A percentile compares a stretch with the other conserved stretches of the same genome.
Evolutionary conservation across 2,329 filamentous ascomycete species (phyloP).

Genomic region (Aspergillus uvarum): DNA sequence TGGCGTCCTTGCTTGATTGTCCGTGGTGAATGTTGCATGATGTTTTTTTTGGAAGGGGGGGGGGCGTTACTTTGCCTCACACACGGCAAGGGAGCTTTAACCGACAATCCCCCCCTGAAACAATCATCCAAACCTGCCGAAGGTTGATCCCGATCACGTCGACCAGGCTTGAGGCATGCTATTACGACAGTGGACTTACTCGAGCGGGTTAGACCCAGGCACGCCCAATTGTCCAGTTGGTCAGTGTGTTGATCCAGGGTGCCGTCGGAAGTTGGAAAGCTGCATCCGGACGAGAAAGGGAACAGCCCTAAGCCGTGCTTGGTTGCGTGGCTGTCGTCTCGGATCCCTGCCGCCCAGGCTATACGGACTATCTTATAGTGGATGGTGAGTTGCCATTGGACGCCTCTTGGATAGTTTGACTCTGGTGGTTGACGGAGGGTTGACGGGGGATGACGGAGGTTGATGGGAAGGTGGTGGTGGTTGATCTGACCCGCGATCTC

Average conservation of each 20-base stretch:
- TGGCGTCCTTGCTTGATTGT: background rate
- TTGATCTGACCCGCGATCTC: background rate
- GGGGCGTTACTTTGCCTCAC: background rate
- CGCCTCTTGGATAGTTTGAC: background rate
- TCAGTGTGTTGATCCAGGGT: slow-evolving; percentile 3
- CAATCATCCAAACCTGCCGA: background rate
- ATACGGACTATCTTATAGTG: background rate
- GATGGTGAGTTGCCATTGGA: background rate
- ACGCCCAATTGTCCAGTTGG: slow-evolving; percentile 7
- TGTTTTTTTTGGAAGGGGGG: background rate
- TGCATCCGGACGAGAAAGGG: slow-evolving; percentile 17
- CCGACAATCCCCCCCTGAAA: background rate
- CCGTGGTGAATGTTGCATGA: background rate
- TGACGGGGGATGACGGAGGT: background rate
- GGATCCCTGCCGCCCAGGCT: background rate
- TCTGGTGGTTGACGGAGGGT: background rate
- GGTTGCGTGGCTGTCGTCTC: slow-evolving; percentile 12
- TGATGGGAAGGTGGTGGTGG: background rate
- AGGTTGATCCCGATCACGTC: background rate
- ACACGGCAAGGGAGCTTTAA: background rate
- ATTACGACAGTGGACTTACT: slow-evolving; percentile 8
- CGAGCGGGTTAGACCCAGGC: slow-evolving; percentile 12
- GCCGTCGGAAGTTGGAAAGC: slow-evolving; percentile 7
- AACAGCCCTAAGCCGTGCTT: background rate
- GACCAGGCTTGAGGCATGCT: background rate